A percentile compares a stretch with the other conserved stretches of the same genome.
These are phyloP conservation scores for Aspergillus ruber DNA, from an alignment of 2,329 filamentous ascomycete species.

Conservation along the genomic window DNA sequence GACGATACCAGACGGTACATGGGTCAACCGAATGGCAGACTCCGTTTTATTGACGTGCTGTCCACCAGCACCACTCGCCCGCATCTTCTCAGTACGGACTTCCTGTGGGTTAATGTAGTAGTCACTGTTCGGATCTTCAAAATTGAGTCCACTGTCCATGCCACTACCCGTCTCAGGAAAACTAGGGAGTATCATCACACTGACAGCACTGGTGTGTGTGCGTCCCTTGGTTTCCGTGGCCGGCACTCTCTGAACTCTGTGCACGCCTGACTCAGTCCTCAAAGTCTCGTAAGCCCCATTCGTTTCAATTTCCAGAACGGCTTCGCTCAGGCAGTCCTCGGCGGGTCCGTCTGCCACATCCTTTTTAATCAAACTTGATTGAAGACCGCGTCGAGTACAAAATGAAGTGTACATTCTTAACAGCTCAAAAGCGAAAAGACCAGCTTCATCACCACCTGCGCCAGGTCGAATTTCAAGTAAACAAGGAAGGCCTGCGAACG, in stretches of 20 bases:
- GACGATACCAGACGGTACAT: slow-evolving; percentile 76
- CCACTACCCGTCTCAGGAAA: slow-evolving; percentile 54
- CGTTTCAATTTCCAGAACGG: slow-evolving; percentile 73
- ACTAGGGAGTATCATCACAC: slow-evolving; percentile 84
- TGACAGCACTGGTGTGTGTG: slow-evolving; percentile 87
- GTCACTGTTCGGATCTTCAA: slow-evolving; percentile 80
- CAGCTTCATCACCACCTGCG: slow-evolving; percentile 83
- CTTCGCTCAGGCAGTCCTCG: slow-evolving; percentile 72
- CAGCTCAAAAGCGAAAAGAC: slow-evolving; percentile 80
- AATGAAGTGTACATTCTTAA: slow-evolving; percentile 84
- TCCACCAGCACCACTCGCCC: slow-evolving; percentile 82
- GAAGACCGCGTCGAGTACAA: slow-evolving; percentile 63
- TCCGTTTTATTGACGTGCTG: slow-evolving; percentile 99
- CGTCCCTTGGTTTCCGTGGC: slow-evolving; percentile 85
- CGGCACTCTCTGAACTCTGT: slow-evolving; percentile 89
- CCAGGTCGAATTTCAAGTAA: slow-evolving; percentile 88
- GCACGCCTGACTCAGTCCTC: slow-evolving; percentile 85
- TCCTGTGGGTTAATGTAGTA: slow-evolving; percentile 85
- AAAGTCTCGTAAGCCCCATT: slow-evolving; percentile 74
- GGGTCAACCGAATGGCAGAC: slow-evolving; percentile 86
- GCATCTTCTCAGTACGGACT: slow-evolving; percentile 80
- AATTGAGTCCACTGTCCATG: slow-evolving; percentile 51
- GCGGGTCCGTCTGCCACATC: slow-evolving; percentile 63
- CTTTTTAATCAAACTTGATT: slow-evolving; percentile 67
- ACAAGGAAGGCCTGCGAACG: slow-evolving; percentile 84